A percentile compares a stretch with the other conserved stretches of the same genome.
These are phyloP conservation scores for Candida buenavistaensis DNA, from an alignment of 1,139 yeast species.

Conservation along the genomic window DNA sequence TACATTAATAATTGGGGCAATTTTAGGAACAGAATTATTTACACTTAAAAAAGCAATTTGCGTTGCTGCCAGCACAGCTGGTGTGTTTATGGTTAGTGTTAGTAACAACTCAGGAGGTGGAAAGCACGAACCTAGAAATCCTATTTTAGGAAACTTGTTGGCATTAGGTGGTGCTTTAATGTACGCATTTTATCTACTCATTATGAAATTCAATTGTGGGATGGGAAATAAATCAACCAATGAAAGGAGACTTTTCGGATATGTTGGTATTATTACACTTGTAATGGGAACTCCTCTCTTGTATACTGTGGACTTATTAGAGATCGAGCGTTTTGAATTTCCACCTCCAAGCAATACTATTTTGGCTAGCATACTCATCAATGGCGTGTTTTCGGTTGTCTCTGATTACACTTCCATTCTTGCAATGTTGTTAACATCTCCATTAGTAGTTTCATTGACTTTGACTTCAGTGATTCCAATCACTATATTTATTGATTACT, in stretches of 20 bases:
- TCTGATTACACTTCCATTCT: constrained; percentile 52
- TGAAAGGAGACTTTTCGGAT: constrained; percentile 49
- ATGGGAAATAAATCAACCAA: constrained; percentile 43
- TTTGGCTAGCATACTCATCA: constrained; percentile 33
- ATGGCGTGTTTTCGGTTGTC: constrained; percentile 47
- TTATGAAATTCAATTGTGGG: constrained; percentile 47
- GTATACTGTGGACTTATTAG: constrained; percentile 29
- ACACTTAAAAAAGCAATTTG: constrained; percentile 44
- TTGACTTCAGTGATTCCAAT: constrained; percentile 55
- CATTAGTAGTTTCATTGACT: constrained; percentile 52
- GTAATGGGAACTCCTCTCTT: constrained; percentile 40
- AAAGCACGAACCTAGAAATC: constrained; percentile 37
- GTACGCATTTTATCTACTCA: constrained; percentile 46
- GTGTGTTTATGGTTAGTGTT: constrained; percentile 49
- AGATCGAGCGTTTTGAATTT: constrained; percentile 39
- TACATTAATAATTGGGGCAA: constrained; percentile 45
- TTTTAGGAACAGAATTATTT: constrained; percentile 41
- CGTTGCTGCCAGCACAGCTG: constrained; percentile 44
- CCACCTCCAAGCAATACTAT: constrained; percentile 42
- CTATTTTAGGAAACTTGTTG: constrained; percentile 44
- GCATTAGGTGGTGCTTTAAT: constrained; percentile 49
- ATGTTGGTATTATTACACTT: constrained; percentile 45
- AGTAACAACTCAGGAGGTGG: constrained; percentile 27
- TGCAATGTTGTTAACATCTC: constrained; percentile 55
- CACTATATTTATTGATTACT: constrained; percentile 47